Evolutionary conservation across 2,329 filamentous ascomycete genomes (phyloP).

Genomic region (Fusarium redolens): DNA sequence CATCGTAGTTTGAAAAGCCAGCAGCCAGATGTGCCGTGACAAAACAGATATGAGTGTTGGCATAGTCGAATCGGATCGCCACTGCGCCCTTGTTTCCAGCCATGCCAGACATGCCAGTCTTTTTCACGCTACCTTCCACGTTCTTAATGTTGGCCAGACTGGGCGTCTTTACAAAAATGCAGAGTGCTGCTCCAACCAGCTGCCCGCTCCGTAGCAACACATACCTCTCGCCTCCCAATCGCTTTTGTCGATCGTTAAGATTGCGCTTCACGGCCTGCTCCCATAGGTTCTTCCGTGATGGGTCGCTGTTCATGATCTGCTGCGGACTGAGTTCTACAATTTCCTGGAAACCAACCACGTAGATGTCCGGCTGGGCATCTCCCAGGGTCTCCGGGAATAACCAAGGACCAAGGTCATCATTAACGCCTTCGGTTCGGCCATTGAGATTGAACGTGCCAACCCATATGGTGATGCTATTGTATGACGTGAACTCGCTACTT

Average conservation of each 20-base stretch:
- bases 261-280: slow-evolving; percentile 82
- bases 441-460: slow-evolving; percentile 96
- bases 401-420: slow-evolving; percentile 87
- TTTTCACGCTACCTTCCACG: slow-evolving; percentile 95
- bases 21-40: slow-evolving; percentile 97
- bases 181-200: slow-evolving; percentile 91
- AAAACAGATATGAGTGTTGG: slow-evolving; percentile 91
- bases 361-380: slow-evolving; percentile 80
- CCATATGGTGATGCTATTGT: slow-evolving; percentile 80
- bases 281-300: slow-evolving; percentile 85
- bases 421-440: slow-evolving; percentile 81
- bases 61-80: slow-evolving; percentile 94
- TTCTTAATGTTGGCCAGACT: slow-evolving; percentile 88
- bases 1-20: slow-evolving; percentile 96
- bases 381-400: slow-evolving; percentile 73
- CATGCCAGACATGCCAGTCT: slow-evolving; percentile 93
- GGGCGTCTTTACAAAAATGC: slow-evolving; percentile 88
- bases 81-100: slow-evolving; percentile 98
- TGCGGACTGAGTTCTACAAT: slow-evolving; percentile 98
- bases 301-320: slow-evolving; percentile 99
- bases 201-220: slow-evolving; percentile 92
- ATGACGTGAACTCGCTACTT: slow-evolving; percentile 78
- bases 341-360: slow-evolving; percentile 94
- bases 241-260: slow-evolving; percentile 77
- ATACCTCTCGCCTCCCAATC: slow-evolving; percentile 78